phyloP scores from a whole-genome alignment of 2,329 filamentous ascomycete species.

The Calonectria montana region DNA sequence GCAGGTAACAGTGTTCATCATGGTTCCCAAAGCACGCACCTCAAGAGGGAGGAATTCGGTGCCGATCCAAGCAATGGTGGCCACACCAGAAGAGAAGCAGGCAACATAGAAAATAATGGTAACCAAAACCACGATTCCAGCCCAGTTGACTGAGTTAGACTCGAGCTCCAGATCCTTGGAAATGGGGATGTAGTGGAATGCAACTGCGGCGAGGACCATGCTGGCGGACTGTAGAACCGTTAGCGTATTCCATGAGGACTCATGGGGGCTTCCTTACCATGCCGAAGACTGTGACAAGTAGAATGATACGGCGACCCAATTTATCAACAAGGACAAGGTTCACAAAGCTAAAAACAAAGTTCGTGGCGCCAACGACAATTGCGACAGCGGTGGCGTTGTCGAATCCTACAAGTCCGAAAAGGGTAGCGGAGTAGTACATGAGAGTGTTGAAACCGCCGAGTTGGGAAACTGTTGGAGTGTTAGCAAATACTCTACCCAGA shows the following conservation, averaged over 20 bases:
- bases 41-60: constrained; percentile 58
- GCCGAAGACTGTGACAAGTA: constrained; percentile 51
- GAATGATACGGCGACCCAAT: constrained; percentile 54
- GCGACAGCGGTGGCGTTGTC: constrained; percentile 58
- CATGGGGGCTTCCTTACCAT: constrained; percentile 18
- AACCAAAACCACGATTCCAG: constrained; percentile 44
- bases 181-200: constrained; percentile 58
- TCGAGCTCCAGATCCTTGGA: constrained; percentile 52
- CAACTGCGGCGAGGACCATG: constrained; percentile 51
- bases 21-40: constrained; percentile 57
- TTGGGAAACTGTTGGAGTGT: constrained; percentile 49
- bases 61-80: constrained; percentile 58
- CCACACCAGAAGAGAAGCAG: constrained; percentile 51
- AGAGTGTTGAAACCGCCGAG: constrained; percentile 63
- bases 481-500: background rate
- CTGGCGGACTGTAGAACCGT: constrained; percentile 49
- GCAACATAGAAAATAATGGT: constrained; percentile 58
- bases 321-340: constrained; percentile 57
- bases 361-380: constrained; percentile 55
- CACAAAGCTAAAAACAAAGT: constrained; percentile 59
- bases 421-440: constrained; percentile 59
- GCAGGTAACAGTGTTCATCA: constrained; percentile 57
- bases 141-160: constrained; percentile 39
- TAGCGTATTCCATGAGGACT: background rate
- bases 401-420: constrained; percentile 61